These are phyloP conservation scores for Musa beccarii DNA, from an alignment of 176 grass and related monocot species.

Conservation along the genomic window DNA sequence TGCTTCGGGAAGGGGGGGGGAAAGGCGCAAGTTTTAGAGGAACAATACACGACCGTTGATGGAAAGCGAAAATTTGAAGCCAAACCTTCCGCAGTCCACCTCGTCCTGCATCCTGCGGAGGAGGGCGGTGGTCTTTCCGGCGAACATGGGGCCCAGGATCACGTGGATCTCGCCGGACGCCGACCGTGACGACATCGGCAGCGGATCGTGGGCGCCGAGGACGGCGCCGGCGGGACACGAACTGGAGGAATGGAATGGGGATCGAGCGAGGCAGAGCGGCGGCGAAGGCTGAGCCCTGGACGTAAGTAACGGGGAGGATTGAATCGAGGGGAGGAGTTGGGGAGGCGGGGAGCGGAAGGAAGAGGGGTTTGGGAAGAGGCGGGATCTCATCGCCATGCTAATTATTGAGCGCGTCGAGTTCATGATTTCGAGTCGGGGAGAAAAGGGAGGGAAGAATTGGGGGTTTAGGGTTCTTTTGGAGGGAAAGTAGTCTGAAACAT, in stretches of 20 bases:
- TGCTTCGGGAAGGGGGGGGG: slow-evolving; percentile 15
- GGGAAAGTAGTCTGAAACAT: no score
- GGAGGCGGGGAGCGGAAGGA: slow-evolving; percentile 11
- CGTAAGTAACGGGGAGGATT: not conserved
- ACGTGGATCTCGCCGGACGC: slow-evolving; percentile 78
- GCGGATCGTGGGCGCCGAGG: not conserved
- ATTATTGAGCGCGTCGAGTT: no score
- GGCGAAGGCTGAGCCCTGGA: no score
- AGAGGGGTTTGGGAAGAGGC: not conserved
- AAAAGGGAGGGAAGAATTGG: no score
- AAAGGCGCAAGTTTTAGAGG: not conserved
- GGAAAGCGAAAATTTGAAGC: not conserved
- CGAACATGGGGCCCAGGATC: slow-evolving; percentile 83
- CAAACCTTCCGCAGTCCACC: slow-evolving; percentile 45
- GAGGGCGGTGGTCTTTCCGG: slow-evolving; percentile 80
- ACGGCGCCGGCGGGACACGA: not conserved
- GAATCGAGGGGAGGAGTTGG: slow-evolving; percentile 7
- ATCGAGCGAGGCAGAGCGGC: not conserved
- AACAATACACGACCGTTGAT: no score
- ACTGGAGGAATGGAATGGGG: not conserved
- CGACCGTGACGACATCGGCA: slow-evolving; percentile 13
- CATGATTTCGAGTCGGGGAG: no score
- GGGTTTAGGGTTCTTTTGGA: no score
- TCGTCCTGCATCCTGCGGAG: slow-evolving; percentile 55
- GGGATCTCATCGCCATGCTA: no score